Evolutionary conservation across 2,329 filamentous ascomycete species (phyloP), one percentile per base, ranked within the genome.

Genomic region (Penicillium rolfsii): DNA sequence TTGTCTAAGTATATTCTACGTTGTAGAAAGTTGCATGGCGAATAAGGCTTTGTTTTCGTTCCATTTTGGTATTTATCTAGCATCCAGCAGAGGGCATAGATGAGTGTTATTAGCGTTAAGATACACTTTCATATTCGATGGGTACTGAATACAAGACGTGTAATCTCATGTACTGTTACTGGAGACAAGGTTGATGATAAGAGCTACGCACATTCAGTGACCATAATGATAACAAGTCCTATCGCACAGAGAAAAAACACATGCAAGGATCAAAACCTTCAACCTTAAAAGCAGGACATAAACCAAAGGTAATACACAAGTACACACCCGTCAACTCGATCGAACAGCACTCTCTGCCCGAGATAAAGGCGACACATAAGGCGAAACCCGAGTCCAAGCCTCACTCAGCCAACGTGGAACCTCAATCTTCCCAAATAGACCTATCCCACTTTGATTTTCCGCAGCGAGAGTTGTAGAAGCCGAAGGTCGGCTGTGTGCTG

Each of bases 401-500:
- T 24, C 50, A 7, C 6, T 35, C 16, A 40, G 11, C 50, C 35
- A 53, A 26, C 8, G 22, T 12, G 50, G 7, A 28, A 53, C 2
- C 8, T 40, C 19, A 5, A 28, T 5, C 7, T 28, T 33, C 5
- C 33, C 49, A 24, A n/a, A 40, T 7, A 8, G 33, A 36, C 33
- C 9, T 19, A 12, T 16, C 11, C 12, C 33, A 14, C 9, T 14
- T 40, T 22, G 45, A 14, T 22, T 6, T 11, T 8, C 33, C 30
- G 46, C 35, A 26, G 35, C 19, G 3, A 24, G 19, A 6, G 55
- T 38, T 8, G 49, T 12, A 58, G 55, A 57, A 41, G 9, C 14
- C 38, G 36, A 53, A 38, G 50, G 50, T 22, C 50, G 60, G 28
- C 58, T 66, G 3, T n/a, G 55, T 8, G 66, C 65, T 24, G 66